A percentile compares a stretch with the other conserved stretches of the same genome.
Evolutionary conservation across 176 grass and related monocot genomes (phyloP).

Genomic region (Eleusine coracana): DNA sequence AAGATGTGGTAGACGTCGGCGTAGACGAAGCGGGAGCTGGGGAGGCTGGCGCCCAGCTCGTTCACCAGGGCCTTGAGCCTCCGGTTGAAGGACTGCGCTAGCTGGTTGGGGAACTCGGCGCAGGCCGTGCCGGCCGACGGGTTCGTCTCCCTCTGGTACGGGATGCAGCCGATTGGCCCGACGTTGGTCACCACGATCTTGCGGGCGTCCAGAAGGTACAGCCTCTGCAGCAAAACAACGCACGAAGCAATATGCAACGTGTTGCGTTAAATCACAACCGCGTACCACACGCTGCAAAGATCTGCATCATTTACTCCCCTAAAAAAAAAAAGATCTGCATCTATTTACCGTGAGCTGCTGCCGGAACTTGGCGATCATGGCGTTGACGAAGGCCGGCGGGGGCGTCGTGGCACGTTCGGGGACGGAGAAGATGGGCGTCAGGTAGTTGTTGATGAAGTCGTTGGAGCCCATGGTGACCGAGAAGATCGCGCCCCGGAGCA

Average conservation of each 20-base stretch:
- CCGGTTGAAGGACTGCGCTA: slow-evolving; percentile 69
- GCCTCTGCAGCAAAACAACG: slow-evolving; percentile 47
- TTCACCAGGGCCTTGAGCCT: slow-evolving; percentile 53
- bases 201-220: slow-evolving; percentile 73
- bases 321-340: too few species aligned
- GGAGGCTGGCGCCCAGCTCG: slow-evolving; percentile 57
- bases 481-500: slow-evolving; percentile 65
- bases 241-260: not conserved
- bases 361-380: slow-evolving; percentile 62
- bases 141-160: slow-evolving; percentile 69
- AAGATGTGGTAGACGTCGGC: slow-evolving; percentile 76
- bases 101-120: slow-evolving; percentile 59
- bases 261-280: not conserved
- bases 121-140: slow-evolving; percentile 49
- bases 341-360: slow-evolving; percentile 64
- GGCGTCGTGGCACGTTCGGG: slow-evolving; percentile 51
- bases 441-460: slow-evolving; percentile 97
- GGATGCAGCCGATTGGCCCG: slow-evolving; percentile 86
- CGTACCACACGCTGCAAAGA: not conserved
- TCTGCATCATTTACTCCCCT: too few species aligned
- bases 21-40: slow-evolving; percentile 69
- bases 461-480: slow-evolving; percentile 76
- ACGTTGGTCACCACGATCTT: slow-evolving; percentile 82
- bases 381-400: slow-evolving; percentile 51
- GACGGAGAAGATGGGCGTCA: slow-evolving; percentile 57